Evolutionary conservation across 1,284 basidiomycete genomes (phyloP).

Genomic region (Papiliotrema laurentii): DNA sequence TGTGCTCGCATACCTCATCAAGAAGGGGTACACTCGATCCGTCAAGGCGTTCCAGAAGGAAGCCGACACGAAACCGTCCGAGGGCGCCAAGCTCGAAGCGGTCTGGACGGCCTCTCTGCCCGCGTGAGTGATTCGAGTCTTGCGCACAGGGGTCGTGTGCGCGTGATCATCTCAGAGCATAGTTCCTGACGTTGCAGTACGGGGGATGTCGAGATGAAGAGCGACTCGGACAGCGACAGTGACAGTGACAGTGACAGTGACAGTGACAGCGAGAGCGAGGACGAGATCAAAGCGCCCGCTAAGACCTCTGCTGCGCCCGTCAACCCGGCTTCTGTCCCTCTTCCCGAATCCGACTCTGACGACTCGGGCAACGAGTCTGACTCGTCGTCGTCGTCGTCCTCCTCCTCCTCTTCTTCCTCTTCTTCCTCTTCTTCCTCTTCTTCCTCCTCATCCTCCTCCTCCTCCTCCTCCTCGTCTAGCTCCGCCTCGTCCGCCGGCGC

Average conservation of each 20-base stretch:
- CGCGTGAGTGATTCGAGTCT: constrained; percentile 1
- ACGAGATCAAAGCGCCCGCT: background rate
- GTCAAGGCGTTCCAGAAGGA: constrained; percentile 47
- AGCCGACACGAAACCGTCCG: constrained; percentile 21
- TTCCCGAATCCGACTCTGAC: constrained; percentile 15
- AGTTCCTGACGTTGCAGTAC: too few species aligned
- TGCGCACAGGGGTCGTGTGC: background rate
- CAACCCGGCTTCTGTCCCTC: constrained; percentile 6
- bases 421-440: constrained; percentile 7
- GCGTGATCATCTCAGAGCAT: background rate
- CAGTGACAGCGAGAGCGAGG: constrained; percentile 15
- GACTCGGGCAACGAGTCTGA: constrained; percentile 17
- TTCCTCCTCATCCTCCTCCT: background rate
- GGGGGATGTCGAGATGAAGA: constrained; percentile 22
- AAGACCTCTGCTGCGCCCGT: background rate
- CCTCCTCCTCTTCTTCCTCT: constrained; percentile 17
- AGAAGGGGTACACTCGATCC: constrained; percentile 39
- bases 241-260: constrained; percentile 4
- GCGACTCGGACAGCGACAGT: constrained; percentile 5
- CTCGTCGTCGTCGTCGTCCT: constrained; percentile 13
- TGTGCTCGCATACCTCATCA: constrained; percentile 44
- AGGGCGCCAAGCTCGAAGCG: constrained; percentile 21
- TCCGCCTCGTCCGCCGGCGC: background rate
- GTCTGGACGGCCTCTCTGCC: constrained; percentile 21
- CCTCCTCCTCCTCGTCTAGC: constrained; percentile 3